Conservation (phyloP, 75 land plant genomes). For the Pinus taeda region DNA sequence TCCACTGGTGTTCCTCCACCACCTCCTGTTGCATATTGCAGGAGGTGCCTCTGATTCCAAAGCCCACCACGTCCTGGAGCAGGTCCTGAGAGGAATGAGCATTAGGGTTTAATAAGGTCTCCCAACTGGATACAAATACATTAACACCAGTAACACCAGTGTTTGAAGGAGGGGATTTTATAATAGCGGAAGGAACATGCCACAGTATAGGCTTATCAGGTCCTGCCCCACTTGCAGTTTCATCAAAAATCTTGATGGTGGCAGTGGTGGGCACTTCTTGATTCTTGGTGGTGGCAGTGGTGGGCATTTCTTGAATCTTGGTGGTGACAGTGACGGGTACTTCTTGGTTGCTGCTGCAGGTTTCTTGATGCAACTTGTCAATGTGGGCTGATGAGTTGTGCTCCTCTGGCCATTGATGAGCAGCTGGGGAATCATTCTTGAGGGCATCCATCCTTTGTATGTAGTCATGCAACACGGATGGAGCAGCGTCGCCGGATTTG, state of each 20-base stretch:
- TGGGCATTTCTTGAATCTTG: too few relatives aligned
- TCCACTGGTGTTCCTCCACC: background rate
- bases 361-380: background rate
- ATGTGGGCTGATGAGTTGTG: background rate
- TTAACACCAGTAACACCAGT: too few relatives aligned
- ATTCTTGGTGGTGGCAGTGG: too few relatives aligned
- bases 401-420: background rate
- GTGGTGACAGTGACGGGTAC: background rate
- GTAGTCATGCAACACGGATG: slow-evolving; percentile 10
- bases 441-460: slow-evolving; percentile 6
- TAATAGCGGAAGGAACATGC: background rate
- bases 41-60: background rate
- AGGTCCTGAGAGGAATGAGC: background rate
- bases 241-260: background rate
- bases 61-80: background rate
- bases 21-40: background rate
- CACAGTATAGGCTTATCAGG: background rate
- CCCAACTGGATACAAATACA: background rate
- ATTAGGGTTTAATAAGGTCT: background rate
- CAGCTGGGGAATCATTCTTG: background rate
- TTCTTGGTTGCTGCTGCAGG: background rate
- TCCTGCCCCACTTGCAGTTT: background rate
- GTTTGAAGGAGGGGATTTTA: background rate
- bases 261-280: too few relatives aligned
- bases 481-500: slow-evolving; percentile 5